These are phyloP conservation scores for Leccinum pellstonianum DNA, from an alignment of 768 basidiomycete species.

Conservation along the genomic window DNA sequence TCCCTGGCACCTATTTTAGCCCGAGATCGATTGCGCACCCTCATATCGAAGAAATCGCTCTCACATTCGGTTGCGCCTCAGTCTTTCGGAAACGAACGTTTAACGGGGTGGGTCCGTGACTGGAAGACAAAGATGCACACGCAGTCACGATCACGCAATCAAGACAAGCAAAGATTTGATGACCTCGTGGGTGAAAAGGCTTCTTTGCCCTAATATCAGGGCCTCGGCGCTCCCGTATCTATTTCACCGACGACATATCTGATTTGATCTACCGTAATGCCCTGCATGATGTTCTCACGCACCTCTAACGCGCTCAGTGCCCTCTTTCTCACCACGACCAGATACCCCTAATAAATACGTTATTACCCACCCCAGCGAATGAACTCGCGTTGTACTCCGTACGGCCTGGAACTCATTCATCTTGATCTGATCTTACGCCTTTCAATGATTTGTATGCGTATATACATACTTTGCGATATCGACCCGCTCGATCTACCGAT, in stretches of 20 bases:
- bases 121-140: conserved; percentile 63
- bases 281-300: conserved; percentile 22
- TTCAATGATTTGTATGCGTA: conserved; percentile 32
- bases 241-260: conserved; percentile 19
- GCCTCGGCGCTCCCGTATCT: conserved; percentile 18
- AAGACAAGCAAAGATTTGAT: conserved; percentile 46
- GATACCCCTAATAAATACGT: conserved; percentile 33
- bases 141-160: conserved; percentile 49
- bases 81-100: conserved; percentile 35
- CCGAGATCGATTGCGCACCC: conserved; percentile 58
- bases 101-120: conserved; percentile 60
- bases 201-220: conserved; percentile 23
- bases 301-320: conserved; percentile 15
- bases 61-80: conserved; percentile 21
- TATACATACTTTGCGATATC: conserved; percentile 21
- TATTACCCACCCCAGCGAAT: conserved; percentile 32
- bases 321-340: conserved; percentile 18
- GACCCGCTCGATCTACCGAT: conserved; percentile 6
- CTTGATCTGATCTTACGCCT: conserved; percentile 23
- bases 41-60: conserved; percentile 43
- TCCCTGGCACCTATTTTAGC: conserved; percentile 87
- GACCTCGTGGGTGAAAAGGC: conserved; percentile 57
- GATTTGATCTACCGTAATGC: conserved; percentile 23
- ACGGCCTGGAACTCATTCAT: conserved; percentile 5
- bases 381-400: conserved; percentile 16